Percentiles rank a stretch among this genome's conserved stretches.
Evolutionary conservation across 257 asterid genomes (phyloP).

Genomic region (Asclepias syriaca): DNA sequence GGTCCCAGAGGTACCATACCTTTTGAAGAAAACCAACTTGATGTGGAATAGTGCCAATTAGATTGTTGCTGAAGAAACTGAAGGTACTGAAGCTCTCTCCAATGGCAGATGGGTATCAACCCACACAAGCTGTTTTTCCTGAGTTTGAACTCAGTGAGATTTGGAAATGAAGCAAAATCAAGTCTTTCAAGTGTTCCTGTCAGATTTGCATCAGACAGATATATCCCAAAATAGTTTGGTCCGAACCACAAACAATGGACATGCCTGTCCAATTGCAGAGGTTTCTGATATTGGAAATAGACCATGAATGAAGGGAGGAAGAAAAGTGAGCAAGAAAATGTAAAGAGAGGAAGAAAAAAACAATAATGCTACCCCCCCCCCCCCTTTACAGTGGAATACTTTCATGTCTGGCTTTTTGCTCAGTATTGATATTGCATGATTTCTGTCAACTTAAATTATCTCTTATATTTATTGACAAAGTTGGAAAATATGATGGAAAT

Average conservation of each 20-base stretch:
- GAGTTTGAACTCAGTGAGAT: conserved; percentile 38
- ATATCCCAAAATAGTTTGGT: conserved; percentile 35
- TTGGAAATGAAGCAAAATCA: conserved; percentile 38
- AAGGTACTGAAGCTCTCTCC: conserved; percentile 48
- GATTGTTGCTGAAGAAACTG: conserved; percentile 44
- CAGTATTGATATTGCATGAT: neutral
- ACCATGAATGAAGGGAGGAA: conserved; percentile 51
- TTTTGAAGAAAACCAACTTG: conserved; percentile 58
- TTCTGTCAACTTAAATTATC: neutral
- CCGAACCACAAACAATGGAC: conserved; percentile 35
- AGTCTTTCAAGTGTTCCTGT: conserved; percentile 38
- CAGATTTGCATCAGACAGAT: conserved; percentile 35
- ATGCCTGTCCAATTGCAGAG: conserved; percentile 62
- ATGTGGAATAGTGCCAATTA: conserved; percentile 46
- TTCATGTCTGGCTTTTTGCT: conserved; percentile 24
- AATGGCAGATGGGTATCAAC: conserved; percentile 51
- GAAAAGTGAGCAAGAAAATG: conserved; percentile 18
- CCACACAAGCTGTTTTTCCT: conserved; percentile 43
- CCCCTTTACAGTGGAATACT: conserved; percentile 4
- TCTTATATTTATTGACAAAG: neutral
- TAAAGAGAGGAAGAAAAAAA: conserved; percentile 24
- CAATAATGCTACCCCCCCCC: neutral
- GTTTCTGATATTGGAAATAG: conserved; percentile 34
- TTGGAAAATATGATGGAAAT: neutral
- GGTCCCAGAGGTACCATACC: conserved; percentile 42